These are phyloP conservation scores for Dactylellina haptotyla DNA, from an alignment of 2,329 filamentous ascomycete species.

Conservation along the genomic window DNA sequence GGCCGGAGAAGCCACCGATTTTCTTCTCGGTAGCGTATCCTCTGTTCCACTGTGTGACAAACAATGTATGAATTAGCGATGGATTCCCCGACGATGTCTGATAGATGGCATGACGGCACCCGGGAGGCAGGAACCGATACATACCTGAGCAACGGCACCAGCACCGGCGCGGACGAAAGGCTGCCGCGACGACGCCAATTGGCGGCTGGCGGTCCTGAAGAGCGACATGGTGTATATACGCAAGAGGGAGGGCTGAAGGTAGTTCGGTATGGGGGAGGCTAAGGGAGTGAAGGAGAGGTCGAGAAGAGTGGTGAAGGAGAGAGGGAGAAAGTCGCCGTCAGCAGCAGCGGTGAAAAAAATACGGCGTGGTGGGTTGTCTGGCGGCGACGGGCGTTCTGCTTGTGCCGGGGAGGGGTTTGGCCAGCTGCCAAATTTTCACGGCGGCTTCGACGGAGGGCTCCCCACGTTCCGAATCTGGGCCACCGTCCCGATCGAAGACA, in stretches of 20 bases:
- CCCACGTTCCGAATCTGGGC: slow-evolving; percentile 28
- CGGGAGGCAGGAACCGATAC: too few species aligned
- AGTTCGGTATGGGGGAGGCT: not conserved
- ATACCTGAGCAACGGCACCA: slow-evolving; percentile 43
- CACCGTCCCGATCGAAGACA: slow-evolving; percentile 20
- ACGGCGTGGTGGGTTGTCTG: too few species aligned
- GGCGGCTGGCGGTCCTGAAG: slow-evolving; percentile 41
- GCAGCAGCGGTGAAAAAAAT: too few species aligned
- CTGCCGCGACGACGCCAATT: slow-evolving; percentile 52
- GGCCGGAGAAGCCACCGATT: slow-evolving; percentile 42
- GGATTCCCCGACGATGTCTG: too few species aligned
- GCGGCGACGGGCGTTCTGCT: too few species aligned
- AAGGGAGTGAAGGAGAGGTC: not conserved
- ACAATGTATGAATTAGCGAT: slow-evolving; percentile 8
- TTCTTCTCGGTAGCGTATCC: slow-evolving; percentile 45
- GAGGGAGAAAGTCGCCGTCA: slow-evolving; percentile 2
- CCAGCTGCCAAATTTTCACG: too few species aligned
- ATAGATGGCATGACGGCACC: too few species aligned
- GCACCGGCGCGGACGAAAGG: slow-evolving; percentile 46
- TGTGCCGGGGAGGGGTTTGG: slow-evolving; percentile 9
- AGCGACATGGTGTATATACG: slow-evolving; percentile 43
- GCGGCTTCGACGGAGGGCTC: slow-evolving; percentile 28
- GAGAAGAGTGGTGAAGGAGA: not conserved
- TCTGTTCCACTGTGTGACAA: slow-evolving; percentile 40
- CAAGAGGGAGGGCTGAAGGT: not conserved